Conservation (phyloP, 108 stramenopile genomes). For the Fragilariopsis cylindrus region DNA sequence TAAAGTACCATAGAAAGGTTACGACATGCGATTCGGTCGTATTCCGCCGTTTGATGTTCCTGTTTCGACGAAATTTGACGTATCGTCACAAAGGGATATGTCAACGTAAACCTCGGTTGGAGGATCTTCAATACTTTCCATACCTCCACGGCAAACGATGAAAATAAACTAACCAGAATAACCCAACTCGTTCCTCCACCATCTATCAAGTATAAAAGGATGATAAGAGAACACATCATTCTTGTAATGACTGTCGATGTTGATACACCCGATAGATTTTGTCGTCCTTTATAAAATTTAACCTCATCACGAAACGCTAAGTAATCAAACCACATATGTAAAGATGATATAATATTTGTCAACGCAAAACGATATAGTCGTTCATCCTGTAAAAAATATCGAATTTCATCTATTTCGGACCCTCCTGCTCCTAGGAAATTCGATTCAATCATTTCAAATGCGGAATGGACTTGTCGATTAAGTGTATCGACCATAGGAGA, state of each 20-base stretch:
- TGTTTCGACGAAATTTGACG: constrained; percentile 17
- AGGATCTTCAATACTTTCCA: constrained; percentile 51
- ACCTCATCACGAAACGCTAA: constrained; percentile 58
- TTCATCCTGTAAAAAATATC: constrained; percentile 47
- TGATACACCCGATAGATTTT: constrained; percentile 47
- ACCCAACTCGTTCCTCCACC: constrained; percentile 50
- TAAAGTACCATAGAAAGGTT: constrained; percentile 39
- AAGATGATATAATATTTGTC: constrained; percentile 42
- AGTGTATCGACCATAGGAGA: constrained; percentile 40
- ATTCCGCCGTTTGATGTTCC: constrained; percentile 38
- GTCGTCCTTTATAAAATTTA: constrained; percentile 43
- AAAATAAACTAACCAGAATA: constrained; percentile 38
- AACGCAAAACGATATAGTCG: constrained; percentile 47
- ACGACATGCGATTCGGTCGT: constrained; percentile 45
- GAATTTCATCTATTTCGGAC: constrained; percentile 52
- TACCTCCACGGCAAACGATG: constrained; percentile 32
- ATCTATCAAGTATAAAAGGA: constrained; percentile 55
- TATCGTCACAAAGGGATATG: constrained; percentile 35
- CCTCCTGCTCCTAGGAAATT: constrained; percentile 20
- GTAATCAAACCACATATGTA: constrained; percentile 50
- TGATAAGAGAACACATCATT: constrained; percentile 45
- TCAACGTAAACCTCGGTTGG: constrained; percentile 8
- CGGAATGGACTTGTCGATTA: constrained; percentile 36
- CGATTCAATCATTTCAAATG: constrained; percentile 20
- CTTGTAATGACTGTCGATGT: constrained; percentile 28